Percentiles rank a stretch among this genome's conserved stretches.
These are phyloP conservation scores for Martiniozyma abietophila DNA, from an alignment of 805 yeast species.

Conservation along the genomic window DNA sequence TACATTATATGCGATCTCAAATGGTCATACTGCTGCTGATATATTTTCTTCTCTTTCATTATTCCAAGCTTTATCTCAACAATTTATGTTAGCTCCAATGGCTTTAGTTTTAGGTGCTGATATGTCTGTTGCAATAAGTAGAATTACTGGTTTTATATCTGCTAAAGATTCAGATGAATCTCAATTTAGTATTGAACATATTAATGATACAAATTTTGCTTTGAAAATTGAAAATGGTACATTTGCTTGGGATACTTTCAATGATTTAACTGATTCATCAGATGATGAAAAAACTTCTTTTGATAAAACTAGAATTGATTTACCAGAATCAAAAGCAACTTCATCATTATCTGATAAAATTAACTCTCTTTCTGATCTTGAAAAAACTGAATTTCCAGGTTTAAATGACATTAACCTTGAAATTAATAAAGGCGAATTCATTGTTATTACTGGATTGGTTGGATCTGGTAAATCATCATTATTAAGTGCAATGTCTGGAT, in stretches of 20 bases:
- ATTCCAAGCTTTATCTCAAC: slow-evolving; percentile 51
- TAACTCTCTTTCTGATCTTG: neutral
- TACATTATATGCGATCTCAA: slow-evolving; percentile 28
- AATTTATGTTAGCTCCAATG: slow-evolving; percentile 58
- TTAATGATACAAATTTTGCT: slow-evolving; percentile 27
- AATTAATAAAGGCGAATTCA: slow-evolving; percentile 55
- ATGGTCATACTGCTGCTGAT: slow-evolving; percentile 41
- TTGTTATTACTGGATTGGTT: slow-evolving; percentile 69
- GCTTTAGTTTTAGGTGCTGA: slow-evolving; percentile 59
- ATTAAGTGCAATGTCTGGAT: slow-evolving; percentile 60
- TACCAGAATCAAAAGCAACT: neutral
- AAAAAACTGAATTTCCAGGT: slow-evolving; percentile 30
- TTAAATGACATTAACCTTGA: slow-evolving; percentile 41
- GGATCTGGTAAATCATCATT: slow-evolving; percentile 62
- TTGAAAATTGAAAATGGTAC: slow-evolving; percentile 45
- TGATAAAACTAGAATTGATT: neutral
- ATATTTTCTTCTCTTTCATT: slow-evolving; percentile 63
- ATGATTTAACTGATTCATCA: slow-evolving; percentile 22
- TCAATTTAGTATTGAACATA: slow-evolving; percentile 15
- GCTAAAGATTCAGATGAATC: slow-evolving; percentile 30
- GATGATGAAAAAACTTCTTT: slow-evolving; percentile 9
- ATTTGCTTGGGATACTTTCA: slow-evolving; percentile 57
- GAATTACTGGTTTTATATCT: slow-evolving; percentile 46
- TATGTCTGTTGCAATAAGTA: slow-evolving; percentile 47
- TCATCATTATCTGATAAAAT: neutral